These are phyloP conservation scores for Phytomonas sp. DNA, from an alignment of 208 protist species.

Conservation along the genomic window DNA sequence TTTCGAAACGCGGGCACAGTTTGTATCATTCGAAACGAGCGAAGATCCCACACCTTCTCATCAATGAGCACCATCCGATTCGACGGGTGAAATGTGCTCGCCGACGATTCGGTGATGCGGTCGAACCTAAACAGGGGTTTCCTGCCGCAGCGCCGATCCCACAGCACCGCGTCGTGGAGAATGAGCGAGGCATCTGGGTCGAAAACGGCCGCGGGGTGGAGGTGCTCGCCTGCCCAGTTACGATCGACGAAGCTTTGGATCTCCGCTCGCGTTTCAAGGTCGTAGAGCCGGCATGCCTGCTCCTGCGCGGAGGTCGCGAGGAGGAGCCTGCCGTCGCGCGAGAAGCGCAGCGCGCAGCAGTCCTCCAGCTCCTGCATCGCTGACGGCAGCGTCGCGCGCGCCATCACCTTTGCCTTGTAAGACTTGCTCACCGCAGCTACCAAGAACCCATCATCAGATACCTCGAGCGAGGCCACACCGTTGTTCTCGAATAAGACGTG, in stretches of 20 bases:
- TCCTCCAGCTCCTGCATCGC: slow-evolving; percentile 35
- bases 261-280: slow-evolving; percentile 43
- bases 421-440: slow-evolving; percentile 43
- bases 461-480: slow-evolving; percentile 38
- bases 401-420: slow-evolving; percentile 45
- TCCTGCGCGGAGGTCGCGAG: slow-evolving; percentile 58
- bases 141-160: slow-evolving; percentile 67
- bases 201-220: slow-evolving; percentile 70
- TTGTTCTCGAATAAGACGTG: slow-evolving; percentile 81
- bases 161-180: slow-evolving; percentile 79
- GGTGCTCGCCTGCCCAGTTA: slow-evolving; percentile 62
- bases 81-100: slow-evolving; percentile 69
- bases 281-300: slow-evolving; percentile 55
- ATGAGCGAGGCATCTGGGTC: slow-evolving; percentile 63
- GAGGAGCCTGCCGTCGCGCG: slow-evolving; percentile 43
- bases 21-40: slow-evolving; percentile 58
- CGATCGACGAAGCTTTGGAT: slow-evolving; percentile 59
- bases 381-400: slow-evolving; percentile 46
- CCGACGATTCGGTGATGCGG: slow-evolving; percentile 75
- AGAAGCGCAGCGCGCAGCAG: slow-evolving; percentile 57
- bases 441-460: slow-evolving; percentile 44
- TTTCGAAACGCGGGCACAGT: slow-evolving; percentile 66
- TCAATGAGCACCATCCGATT: slow-evolving; percentile 74
- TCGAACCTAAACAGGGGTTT: slow-evolving; percentile 80
- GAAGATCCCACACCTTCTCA: slow-evolving; percentile 83